Base-by-base conservation (phyloP, 163 green algal species). In the Chlorella variabilis region DNA sequence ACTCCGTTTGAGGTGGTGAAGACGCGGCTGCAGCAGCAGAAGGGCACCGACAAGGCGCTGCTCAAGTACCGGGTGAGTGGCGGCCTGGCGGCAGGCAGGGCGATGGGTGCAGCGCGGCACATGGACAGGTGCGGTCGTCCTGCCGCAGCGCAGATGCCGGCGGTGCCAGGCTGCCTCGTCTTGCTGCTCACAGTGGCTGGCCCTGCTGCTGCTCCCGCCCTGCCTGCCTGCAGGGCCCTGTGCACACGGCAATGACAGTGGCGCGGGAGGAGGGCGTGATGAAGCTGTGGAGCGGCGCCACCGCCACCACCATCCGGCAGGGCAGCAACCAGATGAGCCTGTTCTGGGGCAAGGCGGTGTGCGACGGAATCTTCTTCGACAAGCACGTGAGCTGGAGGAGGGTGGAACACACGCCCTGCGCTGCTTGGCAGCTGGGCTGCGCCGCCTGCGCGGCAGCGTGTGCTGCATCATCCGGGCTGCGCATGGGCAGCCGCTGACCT, bases 1-100 rank as follows among this genome's bases (percentile, higher is more conserved):
- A 99, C 96, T 8, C 96, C 96, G 1, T 99, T 99, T 85, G 96
- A 99, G 88, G 96, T 98, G 45, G 92, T 98, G 45, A 98, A 99
- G 89, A 99, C 98, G 74, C 88, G 95, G 63, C 87, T 99, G 84
- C 96, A 99, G 89, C 93, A 98, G 87, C 96, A 99, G 89, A 92
- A 87, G 69, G 94, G 96, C 34, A 77, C 92, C 6, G 77, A 89
- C 56, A 93, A 93, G 67, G 88, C 92, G 20, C 36, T 88, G 21
- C 78, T 99, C 31, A 96, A 96, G 69, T 98, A 99, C 89, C 93
- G 84, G 91, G 41, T 75, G 62, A 48, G 71, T 11, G 63, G 31
- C 31, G 2, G 23, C 54, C 23, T 63, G 54, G 25, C 20, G n/a
- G 17, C 23, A 15, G 56, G 56, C 9, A 13, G 56, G 56, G 56